Evolutionary conservation across 805 yeast species (phyloP), one percentile per base, ranked within the genome.

Genomic region (Ogataea naganishii): DNA sequence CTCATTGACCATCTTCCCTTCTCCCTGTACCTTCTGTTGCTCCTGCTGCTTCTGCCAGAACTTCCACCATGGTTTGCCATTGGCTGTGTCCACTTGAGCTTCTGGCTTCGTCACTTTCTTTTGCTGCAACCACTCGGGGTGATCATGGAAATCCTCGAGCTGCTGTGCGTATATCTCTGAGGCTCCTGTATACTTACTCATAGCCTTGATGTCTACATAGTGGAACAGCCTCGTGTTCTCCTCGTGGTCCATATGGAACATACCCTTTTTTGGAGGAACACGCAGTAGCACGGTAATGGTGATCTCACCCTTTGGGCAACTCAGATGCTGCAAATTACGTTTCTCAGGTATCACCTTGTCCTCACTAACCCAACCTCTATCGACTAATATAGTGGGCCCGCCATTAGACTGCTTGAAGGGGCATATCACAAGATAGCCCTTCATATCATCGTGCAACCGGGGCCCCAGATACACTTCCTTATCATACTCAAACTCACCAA

Each of bases 401-500:
- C 85, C 82, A 37, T 72, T 75, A 4, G 72, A 60, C 36, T 94
- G 72, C 15, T 74, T 68, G 44, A 92, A 73, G 9, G 98, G 97
- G 5, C 94, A 80, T 18, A 82, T 73, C 5, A 89, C 66, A 15
- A 72, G 57, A 52, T 83, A 92, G 1, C 98, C 98, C 33, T 75
- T 69, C 4, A 65, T 67, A 26, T 78, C 84, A 37, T 84, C 76
- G 40, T 67, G 66, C 28, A 80, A 63, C 39, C 96, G 68, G 5
- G 98, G 97, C 0, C 97, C 97, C 30, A 92, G 84, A 46, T 83
- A 80, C 58, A 86, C 74, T 52, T 92, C 98, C 47, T 86, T 75
- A 10, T 75, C 72, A 46, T 92, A 88, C 41, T 82, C 79, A 50
- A 80, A 92, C 32, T 64, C 67, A 1, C 98, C 98, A 29, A 67